Base-by-base conservation (phyloP, 495 filamentous ascomycete species). In the Neurospora sp. region DNA sequence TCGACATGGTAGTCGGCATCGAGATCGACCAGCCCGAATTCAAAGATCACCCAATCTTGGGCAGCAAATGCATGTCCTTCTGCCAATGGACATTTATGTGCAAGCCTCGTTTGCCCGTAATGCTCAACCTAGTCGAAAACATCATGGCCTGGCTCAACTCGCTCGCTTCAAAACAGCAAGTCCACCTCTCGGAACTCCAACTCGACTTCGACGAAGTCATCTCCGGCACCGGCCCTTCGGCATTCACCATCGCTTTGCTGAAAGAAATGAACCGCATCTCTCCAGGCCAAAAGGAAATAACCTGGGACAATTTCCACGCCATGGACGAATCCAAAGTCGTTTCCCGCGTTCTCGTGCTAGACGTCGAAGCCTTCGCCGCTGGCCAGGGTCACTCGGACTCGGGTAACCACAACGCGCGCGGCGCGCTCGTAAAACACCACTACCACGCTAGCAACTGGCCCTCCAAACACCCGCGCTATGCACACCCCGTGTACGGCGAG, bases 21-120 rank as follows among this genome's bases (percentile, higher is more conserved):
- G 87, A 90, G 76, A 88, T 90, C 69, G 89, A 91, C 76, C 83
- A 89, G 78, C 87, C 88, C 18, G 83, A 86, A 9, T 89, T 85
- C 77, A 75, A 79, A 37, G 82, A 89, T 76, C 87, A 90, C 76
- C 78, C 84, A n/a, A 88, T 90, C 71, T 82, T 90, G 7, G 88
- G 88, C 10, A 76, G 78, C n/a, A 90, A 89, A 75, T 87, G 82
- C 10, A 78, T 82, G 72, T 88, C 86, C 31, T 91, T 91, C 75
- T 90, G 88, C 76, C 89, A 90, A 76, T 91, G 89, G 89, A 90
- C 89, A 2, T 88, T 90, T 73, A 86, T 87, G 81, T 85, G 84
- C 78, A 88, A 87, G 74, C 86, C 88, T 1, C 79, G 82, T 22
- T 83, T 86, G 39, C 87, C 87, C 18, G 86, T 90, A 59, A 87